A percentile compares a stretch with the other conserved stretches of the same genome.
These are phyloP conservation scores for Golovinomyces cichoracearum DNA, from an alignment of 2,329 filamentous ascomycete species.

Conservation along the genomic window DNA sequence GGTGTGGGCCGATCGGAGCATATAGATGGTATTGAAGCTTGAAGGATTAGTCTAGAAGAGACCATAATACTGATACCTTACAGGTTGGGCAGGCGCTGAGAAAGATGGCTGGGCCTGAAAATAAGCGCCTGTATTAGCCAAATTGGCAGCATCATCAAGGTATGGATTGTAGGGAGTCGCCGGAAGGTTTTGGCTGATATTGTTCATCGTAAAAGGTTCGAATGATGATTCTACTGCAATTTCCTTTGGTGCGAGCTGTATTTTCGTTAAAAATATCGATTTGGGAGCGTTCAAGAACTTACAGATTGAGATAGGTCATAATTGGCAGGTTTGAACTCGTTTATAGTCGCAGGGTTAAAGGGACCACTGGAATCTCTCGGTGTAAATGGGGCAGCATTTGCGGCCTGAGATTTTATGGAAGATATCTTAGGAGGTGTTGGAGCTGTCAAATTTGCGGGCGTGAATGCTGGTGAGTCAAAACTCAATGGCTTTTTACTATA, in stretches of 20 bases:
- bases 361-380: constrained; percentile 30
- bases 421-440: constrained; percentile 31
- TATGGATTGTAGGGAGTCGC: constrained; percentile 46
- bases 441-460: constrained; percentile 31
- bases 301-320: constrained; percentile 27
- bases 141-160: constrained; percentile 37
- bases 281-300: constrained; percentile 7
- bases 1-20: constrained; percentile 58
- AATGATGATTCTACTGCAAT: constrained; percentile 25
- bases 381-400: constrained; percentile 68
- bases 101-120: constrained; percentile 34
- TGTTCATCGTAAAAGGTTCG: constrained; percentile 38
- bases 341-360: constrained; percentile 31
- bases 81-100: constrained; percentile 30
- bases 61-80: constrained; percentile 15
- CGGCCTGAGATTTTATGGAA: constrained; percentile 63
- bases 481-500: constrained; percentile 53
- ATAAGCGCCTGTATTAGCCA: constrained; percentile 30
- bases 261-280: constrained; percentile 5
- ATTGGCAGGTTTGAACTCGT: constrained; percentile 31
- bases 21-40: constrained; percentile 81
- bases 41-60: constrained; percentile 5
- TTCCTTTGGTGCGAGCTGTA: constrained; percentile 22
- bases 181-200: constrained; percentile 25
- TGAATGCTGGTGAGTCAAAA: constrained; percentile 90